These are phyloP conservation scores for Solanum habrochaites DNA, from an alignment of 257 asterid species.

Conservation along the genomic window DNA sequence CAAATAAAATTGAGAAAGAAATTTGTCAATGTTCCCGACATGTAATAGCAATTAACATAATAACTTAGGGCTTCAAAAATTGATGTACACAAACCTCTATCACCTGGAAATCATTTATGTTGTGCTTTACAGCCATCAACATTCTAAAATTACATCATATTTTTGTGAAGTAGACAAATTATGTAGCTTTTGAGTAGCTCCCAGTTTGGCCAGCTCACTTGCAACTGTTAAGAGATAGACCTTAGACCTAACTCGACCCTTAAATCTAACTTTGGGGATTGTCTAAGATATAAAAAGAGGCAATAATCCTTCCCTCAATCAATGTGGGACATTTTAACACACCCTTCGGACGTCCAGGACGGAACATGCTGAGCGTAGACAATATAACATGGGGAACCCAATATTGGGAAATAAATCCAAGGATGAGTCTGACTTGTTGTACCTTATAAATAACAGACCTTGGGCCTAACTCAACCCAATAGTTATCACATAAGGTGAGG, in stretches of 20 bases:
- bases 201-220: background rate
- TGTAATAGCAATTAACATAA: background rate
- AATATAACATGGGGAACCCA: background rate
- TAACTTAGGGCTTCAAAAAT: background rate
- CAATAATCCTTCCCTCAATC: background rate
- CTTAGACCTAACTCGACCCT: background rate
- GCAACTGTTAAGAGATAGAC: background rate
- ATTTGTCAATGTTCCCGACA: background rate
- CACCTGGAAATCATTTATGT: background rate
- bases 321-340: background rate
- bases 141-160: background rate
- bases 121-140: background rate
- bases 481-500: background rate
- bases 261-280: background rate
- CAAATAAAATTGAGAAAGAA: background rate
- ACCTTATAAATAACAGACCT: background rate
- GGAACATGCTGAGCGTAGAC: background rate
- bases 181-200: background rate
- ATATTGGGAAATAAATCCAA: background rate
- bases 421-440: background rate
- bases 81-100: background rate
- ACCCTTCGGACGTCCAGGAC: background rate
- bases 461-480: background rate
- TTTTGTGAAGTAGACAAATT: background rate
- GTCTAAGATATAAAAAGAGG: background rate